Base-by-base conservation (phyloP, 345 rosid species). In the Tarenaya hassleriana region DNA sequence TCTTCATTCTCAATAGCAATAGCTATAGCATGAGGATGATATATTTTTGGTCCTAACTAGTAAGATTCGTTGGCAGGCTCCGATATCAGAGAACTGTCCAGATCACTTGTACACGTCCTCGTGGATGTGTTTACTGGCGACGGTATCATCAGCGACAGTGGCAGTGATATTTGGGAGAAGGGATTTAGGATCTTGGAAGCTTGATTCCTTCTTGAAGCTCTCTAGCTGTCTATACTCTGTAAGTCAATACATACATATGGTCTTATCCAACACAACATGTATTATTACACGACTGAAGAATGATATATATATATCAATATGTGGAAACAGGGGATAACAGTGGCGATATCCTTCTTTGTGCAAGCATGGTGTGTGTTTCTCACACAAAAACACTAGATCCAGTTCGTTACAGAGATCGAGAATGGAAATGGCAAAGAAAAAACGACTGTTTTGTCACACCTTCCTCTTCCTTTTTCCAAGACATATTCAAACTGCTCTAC, bases 311-410 rank as follows among this genome's bases (percentile, higher is more conserved):
- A n/a, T n/a, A n/a, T n/a, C n/a, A 16, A 12, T 43, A 7, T 42
- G 32, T 58, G 1, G n/a, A 16, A 13, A 51, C 29, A 79, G 89
- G 89, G 83, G 45, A 60, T 75, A 5, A 75, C 56, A 39, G 51
- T 73, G 45, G 84, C 83, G 0, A 45, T 71, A 12, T 69, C 81
- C 1, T 74, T 76, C 65, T 76, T 76, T 31, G 58, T 78, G 51
- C 87, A 85, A 66, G 82, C 95, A 12, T 85, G 87, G 90, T 74
- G 84, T 37, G 66, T 86, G 18, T 68, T n/a, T n/a, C n/a, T n/a
- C n/a, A n/a, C n/a, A n/a, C n/a, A n/a, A n/a, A n/a, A n/a, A n/a
- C n/a, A n/a, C n/a, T n/a, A n/a, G n/a, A n/a, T n/a, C n/a, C n/a
- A n/a, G n/a, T n/a, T n/a, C n/a, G n/a, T n/a, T n/a, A n/a, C n/a